Base-by-base conservation (phyloP, 2,329 filamentous ascomycete species). In the Fusarium succisae region DNA sequence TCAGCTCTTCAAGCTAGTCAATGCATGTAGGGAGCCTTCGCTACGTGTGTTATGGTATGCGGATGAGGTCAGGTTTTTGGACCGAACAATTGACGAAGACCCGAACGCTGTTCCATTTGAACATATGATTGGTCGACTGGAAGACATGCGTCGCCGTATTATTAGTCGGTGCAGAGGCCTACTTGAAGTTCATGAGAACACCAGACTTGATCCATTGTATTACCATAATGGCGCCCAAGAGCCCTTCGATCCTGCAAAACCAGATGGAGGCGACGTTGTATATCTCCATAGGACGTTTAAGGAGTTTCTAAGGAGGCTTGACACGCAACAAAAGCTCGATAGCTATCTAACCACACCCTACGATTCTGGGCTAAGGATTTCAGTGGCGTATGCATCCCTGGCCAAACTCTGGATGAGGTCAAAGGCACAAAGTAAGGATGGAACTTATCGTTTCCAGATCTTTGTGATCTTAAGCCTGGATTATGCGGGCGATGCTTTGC, bases 151-250 rank as follows among this genome's bases (percentile, higher is more conserved):
- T 0, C 59, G 11, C 8, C 67, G 72, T 15, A 28, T 74, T 1
- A 35, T 63, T 1, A 69, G 72, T 9, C 51, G 72, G 4, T 74
- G 72, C 24, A 61, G 54, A 44, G 70, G 72, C 0, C 12, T 74
- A 1, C 53, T 74, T 0, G 63, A 68, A 24, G 50, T 67, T 12
- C 26, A n/a, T n/a, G n/a, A n/a, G n/a, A n/a, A n/a, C n/a, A n/a
- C n/a, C n/a, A n/a, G n/a, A n/a, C n/a, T n/a, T n/a, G n/a, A n/a
- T n/a, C n/a, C n/a, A n/a, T n/a, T n/a, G n/a, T n/a, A n/a, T n/a
- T n/a, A n/a, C n/a, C n/a, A n/a, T n/a, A n/a, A n/a, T n/a, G n/a
- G n/a, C n/a, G n/a, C n/a, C n/a, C n/a, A n/a, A n/a, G n/a, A n/a
- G n/a, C n/a, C n/a, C n/a, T n/a, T n/a, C n/a, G n/a, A n/a, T 9